phyloP scores from a whole-genome alignment of 2,329 filamentous ascomycete species.

The Aschersonia sp. region DNA sequence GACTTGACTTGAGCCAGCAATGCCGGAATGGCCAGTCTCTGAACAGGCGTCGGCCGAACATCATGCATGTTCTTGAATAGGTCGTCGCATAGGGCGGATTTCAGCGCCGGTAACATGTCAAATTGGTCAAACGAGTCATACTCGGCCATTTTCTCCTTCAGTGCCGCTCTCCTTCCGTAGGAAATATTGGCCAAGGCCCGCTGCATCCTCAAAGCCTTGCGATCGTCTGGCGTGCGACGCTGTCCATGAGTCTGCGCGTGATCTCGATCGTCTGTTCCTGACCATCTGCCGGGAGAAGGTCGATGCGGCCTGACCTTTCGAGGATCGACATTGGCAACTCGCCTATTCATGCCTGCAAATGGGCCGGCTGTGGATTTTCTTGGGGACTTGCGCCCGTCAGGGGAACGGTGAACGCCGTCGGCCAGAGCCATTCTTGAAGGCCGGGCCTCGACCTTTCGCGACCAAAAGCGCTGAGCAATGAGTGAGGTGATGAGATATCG shows the following conservation, averaged over 20 bases:
- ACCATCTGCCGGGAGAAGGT: background rate
- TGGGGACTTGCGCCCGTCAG: constrained; percentile 20
- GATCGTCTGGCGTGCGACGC: constrained; percentile 22
- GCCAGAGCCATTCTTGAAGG: constrained; percentile 47
- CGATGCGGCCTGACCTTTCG: constrained; percentile 8
- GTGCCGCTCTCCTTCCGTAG: constrained; percentile 47
- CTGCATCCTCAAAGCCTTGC: constrained; percentile 90
- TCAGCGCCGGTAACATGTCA: constrained; percentile 55
- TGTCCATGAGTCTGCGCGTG: constrained; percentile 14
- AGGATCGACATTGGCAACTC: constrained; percentile 24
- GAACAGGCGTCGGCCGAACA: constrained; percentile 73
- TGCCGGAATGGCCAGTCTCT: constrained; percentile 75
- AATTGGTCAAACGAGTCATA: constrained; percentile 74
- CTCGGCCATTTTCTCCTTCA: constrained; percentile 44
- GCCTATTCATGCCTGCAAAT: constrained; percentile 42
- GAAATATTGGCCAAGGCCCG: constrained; percentile 60
- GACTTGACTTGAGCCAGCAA: constrained; percentile 44
- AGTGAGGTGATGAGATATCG: constrained; percentile 5
- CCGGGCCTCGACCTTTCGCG: constrained; percentile 18
- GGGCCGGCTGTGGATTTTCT: constrained; percentile 29
- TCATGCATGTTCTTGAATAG: constrained; percentile 62
- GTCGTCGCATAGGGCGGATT: constrained; percentile 57
- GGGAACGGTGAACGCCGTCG: constrained; percentile 30
- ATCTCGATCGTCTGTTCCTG: constrained; percentile 10
- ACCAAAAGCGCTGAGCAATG: constrained; percentile 19